Evolutionary conservation across 2,329 filamentous ascomycete genomes (phyloP).

Genomic region (Dothideomycetes sp.): DNA sequence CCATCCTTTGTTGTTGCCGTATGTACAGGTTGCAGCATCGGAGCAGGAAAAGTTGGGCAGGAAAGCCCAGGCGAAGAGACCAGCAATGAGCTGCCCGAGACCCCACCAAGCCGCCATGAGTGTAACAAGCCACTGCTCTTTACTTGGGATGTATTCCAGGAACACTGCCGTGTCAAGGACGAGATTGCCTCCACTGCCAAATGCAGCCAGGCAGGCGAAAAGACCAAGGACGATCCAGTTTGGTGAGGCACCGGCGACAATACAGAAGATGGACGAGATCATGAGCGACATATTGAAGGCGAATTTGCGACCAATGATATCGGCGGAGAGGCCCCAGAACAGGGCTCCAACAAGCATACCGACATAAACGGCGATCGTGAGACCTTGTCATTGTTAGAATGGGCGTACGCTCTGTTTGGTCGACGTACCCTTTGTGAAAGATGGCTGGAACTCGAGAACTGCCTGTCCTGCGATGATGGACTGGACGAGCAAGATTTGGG

Average conservation of each 20-base stretch:
- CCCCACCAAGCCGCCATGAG: slow-evolving; percentile 50
- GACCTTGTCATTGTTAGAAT: background rate
- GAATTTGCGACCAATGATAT: slow-evolving; percentile 56
- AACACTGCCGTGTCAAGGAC: slow-evolving; percentile 53
- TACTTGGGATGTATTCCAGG: slow-evolving; percentile 44
- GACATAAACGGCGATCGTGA: slow-evolving; percentile 49
- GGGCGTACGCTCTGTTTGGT: background rate
- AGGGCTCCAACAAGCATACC: slow-evolving; percentile 45
- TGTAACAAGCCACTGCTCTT: slow-evolving; percentile 54
- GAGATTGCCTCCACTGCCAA: slow-evolving; percentile 54
- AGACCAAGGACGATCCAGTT: slow-evolving; percentile 55
- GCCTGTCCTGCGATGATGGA: slow-evolving; percentile 50
- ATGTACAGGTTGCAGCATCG: slow-evolving; percentile 34
- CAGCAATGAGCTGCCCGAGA: slow-evolving; percentile 39
- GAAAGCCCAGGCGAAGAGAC: slow-evolving; percentile 45
- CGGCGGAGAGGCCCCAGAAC: slow-evolving; percentile 58
- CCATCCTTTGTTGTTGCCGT: slow-evolving; percentile 45
- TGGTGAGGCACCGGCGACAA: slow-evolving; percentile 55
- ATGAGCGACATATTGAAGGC: slow-evolving; percentile 60
- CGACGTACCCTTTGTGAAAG: slow-evolving; percentile 29
- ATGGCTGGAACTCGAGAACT: slow-evolving; percentile 46
- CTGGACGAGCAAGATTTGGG: slow-evolving; percentile 48
- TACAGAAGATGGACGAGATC: slow-evolving; percentile 49
- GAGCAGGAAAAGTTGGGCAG: slow-evolving; percentile 39
- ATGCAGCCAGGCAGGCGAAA: slow-evolving; percentile 52